Evolutionary conservation across 2,329 filamentous ascomycete genomes (phyloP).

Genomic region (Colletotrichum gigasporum): DNA sequence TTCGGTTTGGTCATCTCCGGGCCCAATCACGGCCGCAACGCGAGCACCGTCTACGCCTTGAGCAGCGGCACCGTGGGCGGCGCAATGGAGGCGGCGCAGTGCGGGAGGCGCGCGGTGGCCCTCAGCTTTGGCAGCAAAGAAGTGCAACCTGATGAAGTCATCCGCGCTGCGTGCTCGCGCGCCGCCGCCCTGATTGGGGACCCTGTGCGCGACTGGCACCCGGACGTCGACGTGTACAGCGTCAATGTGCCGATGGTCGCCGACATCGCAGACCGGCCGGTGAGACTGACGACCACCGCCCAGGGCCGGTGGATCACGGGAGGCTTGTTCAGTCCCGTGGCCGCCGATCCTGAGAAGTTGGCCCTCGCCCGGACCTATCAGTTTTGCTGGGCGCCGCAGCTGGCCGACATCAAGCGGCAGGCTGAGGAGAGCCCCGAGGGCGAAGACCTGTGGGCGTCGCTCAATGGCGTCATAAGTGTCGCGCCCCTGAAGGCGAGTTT

Average conservation of each 20-base stretch:
- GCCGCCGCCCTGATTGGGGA: conserved; percentile 70
- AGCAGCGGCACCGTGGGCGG: conserved; percentile 68
- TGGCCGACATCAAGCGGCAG: conserved; percentile 30
- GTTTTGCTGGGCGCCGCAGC: conserved; percentile 32
- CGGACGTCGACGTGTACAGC: conserved; percentile 70
- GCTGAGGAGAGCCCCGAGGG: conserved; percentile 29
- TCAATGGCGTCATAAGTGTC: conserved; percentile 30
- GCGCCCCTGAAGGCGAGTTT: conserved; percentile 31
- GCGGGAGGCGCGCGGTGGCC: conserved; percentile 68
- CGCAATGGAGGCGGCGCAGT: conserved; percentile 66
- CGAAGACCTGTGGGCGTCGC: conserved; percentile 33
- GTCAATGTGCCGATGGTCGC: conserved; percentile 75
- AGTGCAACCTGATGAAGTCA: conserved; percentile 69
- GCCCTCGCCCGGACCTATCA: conserved; percentile 12
- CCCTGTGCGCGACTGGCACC: conserved; percentile 65
- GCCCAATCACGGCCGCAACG: conserved; percentile 70
- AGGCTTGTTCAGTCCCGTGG: conserved; percentile 39
- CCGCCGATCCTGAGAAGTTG: conserved; percentile 24
- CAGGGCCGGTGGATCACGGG: conserved; percentile 73
- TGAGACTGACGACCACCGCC: conserved; percentile 74
- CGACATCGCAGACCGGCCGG: conserved; percentile 66
- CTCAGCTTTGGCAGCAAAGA: conserved; percentile 77
- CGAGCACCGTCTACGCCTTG: conserved; percentile 65
- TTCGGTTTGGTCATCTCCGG: conserved; percentile 69
- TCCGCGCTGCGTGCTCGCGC: conserved; percentile 69